A percentile compares a stretch with the other conserved stretches of the same genome.
phyloP scores from a whole-genome alignment of 1,284 basidiomycete genomes.

The Papiliotrema flavescens region DNA sequence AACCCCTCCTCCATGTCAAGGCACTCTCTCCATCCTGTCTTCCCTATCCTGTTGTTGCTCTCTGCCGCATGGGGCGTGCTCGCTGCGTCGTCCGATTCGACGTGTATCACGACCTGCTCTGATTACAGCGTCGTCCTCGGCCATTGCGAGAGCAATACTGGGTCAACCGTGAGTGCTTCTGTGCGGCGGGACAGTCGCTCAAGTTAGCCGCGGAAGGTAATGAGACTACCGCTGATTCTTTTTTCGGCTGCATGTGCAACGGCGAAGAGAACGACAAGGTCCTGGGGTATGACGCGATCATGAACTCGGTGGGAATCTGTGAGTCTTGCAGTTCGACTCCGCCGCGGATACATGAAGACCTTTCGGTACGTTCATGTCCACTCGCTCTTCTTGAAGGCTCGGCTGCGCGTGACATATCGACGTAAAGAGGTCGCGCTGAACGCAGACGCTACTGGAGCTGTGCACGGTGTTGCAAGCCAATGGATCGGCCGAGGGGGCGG shows the following conservation, averaged over 20 bases:
- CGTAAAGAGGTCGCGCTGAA: too few relatives aligned
- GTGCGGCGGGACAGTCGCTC: not conserved
- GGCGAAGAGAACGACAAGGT: constrained; percentile 7
- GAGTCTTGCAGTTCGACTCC: constrained; percentile 34
- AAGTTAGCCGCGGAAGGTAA: constrained; percentile 18
- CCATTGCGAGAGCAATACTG: constrained; percentile 18
- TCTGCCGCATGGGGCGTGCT: not conserved
- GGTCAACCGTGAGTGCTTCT: constrained; percentile 11
- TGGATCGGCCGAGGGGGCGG: constrained; percentile 31
- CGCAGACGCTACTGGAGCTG: constrained; percentile 22
- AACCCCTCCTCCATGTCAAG: too few relatives aligned
- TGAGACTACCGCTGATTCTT: constrained; percentile 28
- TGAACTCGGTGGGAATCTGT: constrained; percentile 24
- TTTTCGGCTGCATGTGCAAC: constrained; percentile 38
- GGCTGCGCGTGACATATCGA: too few relatives aligned
- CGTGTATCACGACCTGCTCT: constrained; percentile 22
- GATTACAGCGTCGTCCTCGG: constrained; percentile 28
- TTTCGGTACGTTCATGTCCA: constrained; percentile 25
- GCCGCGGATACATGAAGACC: constrained; percentile 22
- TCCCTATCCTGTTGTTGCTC: not conserved
- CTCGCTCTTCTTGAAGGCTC: too few relatives aligned
- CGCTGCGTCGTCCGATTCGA: constrained; percentile 12
- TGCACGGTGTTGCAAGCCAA: constrained; percentile 31
- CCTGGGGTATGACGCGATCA: constrained; percentile 23
- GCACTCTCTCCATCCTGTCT: too few relatives aligned